Percentiles rank a stretch among this genome's conserved stretches.
These are phyloP conservation scores for Xylaria sp. DNA, from an alignment of 2,329 filamentous ascomycete genomes.

Conservation along the genomic window DNA sequence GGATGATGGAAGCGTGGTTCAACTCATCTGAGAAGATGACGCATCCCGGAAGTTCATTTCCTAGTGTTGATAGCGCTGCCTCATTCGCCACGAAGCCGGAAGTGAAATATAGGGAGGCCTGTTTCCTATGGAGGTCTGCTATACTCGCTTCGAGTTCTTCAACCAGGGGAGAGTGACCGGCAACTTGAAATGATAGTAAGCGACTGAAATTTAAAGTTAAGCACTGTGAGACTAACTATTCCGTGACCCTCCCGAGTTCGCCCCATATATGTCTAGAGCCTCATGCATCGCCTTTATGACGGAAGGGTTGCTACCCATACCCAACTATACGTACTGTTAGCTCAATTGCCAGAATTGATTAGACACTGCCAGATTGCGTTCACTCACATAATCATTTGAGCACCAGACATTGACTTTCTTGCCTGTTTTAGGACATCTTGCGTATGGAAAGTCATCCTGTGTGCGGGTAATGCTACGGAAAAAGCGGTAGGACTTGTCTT, in stretches of 20 bases:
- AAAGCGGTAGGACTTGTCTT: not conserved
- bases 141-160: not conserved
- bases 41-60: not conserved
- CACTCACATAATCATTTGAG: not conserved
- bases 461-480: not conserved
- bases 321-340: not conserved
- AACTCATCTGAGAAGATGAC: not conserved
- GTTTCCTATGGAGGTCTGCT: not conserved
- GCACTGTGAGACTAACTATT: not conserved
- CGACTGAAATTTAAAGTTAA: not conserved
- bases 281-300: not conserved
- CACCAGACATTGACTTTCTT: not conserved
- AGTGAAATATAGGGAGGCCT: not conserved
- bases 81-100: not conserved
- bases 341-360: too few relatives aligned
- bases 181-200: not conserved
- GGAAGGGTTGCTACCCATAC: slow-evolving; percentile 1
- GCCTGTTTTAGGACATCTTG: not conserved
- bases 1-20: not conserved
- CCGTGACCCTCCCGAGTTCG: not conserved
- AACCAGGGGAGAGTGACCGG: not conserved
- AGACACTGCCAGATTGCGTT: too few relatives aligned
- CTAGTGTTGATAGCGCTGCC: not conserved
- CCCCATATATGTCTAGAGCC: not conserved
- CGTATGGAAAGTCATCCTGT: not conserved